Base-by-base conservation (phyloP, 192 early-diverging fungal genomes). In the Coemansia sp. region DNA sequence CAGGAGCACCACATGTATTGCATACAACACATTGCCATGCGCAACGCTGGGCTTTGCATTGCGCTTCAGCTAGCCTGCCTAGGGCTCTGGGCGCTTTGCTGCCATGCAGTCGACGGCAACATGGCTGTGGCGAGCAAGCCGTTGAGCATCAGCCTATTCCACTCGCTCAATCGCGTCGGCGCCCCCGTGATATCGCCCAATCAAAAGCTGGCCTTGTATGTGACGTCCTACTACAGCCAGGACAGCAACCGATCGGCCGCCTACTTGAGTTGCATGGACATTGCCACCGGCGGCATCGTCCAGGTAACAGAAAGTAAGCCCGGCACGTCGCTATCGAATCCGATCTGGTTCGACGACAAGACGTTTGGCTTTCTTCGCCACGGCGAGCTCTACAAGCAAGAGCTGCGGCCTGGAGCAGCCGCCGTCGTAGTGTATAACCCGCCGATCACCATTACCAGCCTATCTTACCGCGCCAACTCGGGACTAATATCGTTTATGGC, bases 341-440 rank as follows among this genome's bases (percentile, higher is more conserved):
- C 67, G 10, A 45, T 75, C 39, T 75, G 73, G 73, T 69, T 74
- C 35, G 67, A 68, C 45, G 67, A 75, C 47, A 46, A 53, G 7
- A 60, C 38, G 1, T 60, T 75, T 25, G 73, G 73, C 6, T 75
- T 68, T 49, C 17, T 68, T 36, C 46, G 47, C 6, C 56, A 59
- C 24, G 67, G 66, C 40, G 47, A 39, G 35, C 62, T 65, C 39
- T 65, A 75, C 73, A 65, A 57, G 58, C 66, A 68, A 27, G 47
- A 68, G 1, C 67, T 76, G 1, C 27, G 54, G 5, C 29, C 47
- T 4, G 45, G 42, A 14, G 39, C 63, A 12, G 46, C 14, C 19
- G 56, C 67, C 4, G 41, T 20, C 3, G 17, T 61, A 9, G 59
- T 68, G 8, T 68, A 39, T 31, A 62, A 51, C 20, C 64, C 74